These are phyloP conservation scores for Cordyceps militaris DNA, from an alignment of 2,329 filamentous ascomycete species.

Conservation along the genomic window DNA sequence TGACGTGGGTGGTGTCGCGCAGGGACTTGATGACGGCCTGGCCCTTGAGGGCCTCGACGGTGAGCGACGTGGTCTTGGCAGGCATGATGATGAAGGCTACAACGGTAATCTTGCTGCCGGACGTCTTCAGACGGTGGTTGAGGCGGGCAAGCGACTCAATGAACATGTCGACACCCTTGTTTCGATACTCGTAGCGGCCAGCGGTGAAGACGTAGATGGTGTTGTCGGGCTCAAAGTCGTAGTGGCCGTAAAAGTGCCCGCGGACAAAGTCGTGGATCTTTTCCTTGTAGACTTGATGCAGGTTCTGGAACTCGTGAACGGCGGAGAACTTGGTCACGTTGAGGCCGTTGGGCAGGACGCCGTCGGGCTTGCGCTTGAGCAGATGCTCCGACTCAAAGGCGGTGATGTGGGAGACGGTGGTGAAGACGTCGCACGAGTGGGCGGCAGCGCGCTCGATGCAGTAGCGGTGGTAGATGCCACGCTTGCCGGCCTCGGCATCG, in stretches of 20 bases:
- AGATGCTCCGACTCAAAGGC: slow-evolving; percentile 97
- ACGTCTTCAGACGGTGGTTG: slow-evolving; percentile 82
- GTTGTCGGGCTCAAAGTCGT: slow-evolving; percentile 94
- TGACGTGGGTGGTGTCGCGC: slow-evolving; percentile 84
- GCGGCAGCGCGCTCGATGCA: slow-evolving; percentile 94
- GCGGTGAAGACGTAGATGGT: slow-evolving; percentile 97
- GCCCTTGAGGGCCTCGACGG: slow-evolving; percentile 90
- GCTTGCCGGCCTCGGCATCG: slow-evolving; percentile 92
- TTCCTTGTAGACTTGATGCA: slow-evolving; percentile 93
- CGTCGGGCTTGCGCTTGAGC: slow-evolving; percentile 94
- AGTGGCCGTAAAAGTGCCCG: slow-evolving; percentile 96
- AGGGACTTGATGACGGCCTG: slow-evolving; percentile 97
- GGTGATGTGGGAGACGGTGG: slow-evolving; percentile 96
- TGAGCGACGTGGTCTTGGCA: slow-evolving; percentile 88
- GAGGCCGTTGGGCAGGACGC: slow-evolving; percentile 89
- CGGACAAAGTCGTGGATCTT: slow-evolving; percentile 98
- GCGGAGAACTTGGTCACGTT: slow-evolving; percentile 97
- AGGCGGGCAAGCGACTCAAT: slow-evolving; percentile 91
- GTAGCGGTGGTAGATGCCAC: slow-evolving; percentile 96
- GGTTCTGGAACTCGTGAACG: slow-evolving; percentile 97
- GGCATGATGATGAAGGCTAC: slow-evolving; percentile 99
- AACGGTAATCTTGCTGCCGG: slow-evolving; percentile 84
- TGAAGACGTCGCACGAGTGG: slow-evolving; percentile 93
- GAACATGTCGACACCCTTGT: slow-evolving; percentile 99
- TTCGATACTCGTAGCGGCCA: slow-evolving; percentile 93